These are phyloP conservation scores for Candida railenensis DNA, from an alignment of 805 yeast genomes.

Conservation along the genomic window DNA sequence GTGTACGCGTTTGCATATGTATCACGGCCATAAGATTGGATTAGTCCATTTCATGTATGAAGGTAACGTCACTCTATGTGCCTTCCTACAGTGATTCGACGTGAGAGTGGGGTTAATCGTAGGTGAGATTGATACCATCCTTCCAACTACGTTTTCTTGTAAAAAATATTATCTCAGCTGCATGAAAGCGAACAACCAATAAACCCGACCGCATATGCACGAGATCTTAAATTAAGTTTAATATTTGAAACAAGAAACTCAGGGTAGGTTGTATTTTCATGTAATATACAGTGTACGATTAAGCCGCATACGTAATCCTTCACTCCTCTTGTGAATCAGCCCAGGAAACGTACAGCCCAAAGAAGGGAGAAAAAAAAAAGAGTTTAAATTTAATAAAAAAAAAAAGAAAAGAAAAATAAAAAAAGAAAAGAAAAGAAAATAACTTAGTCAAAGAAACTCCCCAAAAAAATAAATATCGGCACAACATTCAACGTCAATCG, in stretches of 20 bases:
- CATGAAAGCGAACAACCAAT: not conserved
- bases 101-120: too few relatives aligned
- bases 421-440: too few relatives aligned
- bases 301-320: not conserved
- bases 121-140: too few relatives aligned
- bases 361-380: too few relatives aligned
- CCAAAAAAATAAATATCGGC: not conserved
- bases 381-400: not conserved
- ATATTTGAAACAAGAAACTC: not conserved
- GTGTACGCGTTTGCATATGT: too few relatives aligned
- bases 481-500: not conserved
- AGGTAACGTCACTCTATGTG: too few relatives aligned
- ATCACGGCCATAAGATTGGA: too few relatives aligned
- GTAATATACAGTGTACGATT: not conserved
- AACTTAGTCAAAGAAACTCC: too few relatives aligned
- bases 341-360: too few relatives aligned
- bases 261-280: not conserved
- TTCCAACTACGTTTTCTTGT: not conserved
- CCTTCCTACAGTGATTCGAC: too few relatives aligned
- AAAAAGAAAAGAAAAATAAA: not conserved
- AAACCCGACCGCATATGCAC: not conserved
- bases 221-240: not conserved
- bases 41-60: too few relatives aligned
- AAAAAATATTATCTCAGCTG: not conserved
- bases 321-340: not conserved